These are phyloP conservation scores for Phytophthora hibernalis DNA, from an alignment of 352 stramenopile genomes.

Conservation along the genomic window DNA sequence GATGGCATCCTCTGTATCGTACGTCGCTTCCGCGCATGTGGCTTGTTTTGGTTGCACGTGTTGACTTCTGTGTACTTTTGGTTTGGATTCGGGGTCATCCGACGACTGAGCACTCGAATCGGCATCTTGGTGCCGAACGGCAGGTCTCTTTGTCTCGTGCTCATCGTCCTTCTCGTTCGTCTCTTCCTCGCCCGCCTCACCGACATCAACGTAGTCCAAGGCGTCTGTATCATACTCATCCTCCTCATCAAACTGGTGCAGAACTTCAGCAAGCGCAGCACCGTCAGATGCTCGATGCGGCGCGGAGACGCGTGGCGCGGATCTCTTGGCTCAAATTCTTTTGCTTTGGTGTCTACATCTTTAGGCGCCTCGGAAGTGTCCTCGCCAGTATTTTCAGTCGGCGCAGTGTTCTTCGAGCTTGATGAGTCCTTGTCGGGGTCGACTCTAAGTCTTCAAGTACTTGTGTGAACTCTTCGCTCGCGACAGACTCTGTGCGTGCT, in stretches of 20 bases:
- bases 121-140: background rate
- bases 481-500: too few species aligned
- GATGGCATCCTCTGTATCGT: background rate
- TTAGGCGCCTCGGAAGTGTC: too few species aligned
- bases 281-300: background rate
- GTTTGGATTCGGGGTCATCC: too few species aligned
- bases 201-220: background rate
- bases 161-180: background rate
- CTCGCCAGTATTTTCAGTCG: too few species aligned
- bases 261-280: background rate
- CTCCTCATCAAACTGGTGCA: slow-evolving; percentile 6
- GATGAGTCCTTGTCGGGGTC: too few species aligned
- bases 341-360: background rate
- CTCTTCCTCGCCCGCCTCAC: background rate
- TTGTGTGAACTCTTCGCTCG: too few species aligned
- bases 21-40: too few species aligned
- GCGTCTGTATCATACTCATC: background rate
- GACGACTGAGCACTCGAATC: background rate
- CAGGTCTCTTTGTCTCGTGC: background rate
- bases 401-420: too few species aligned
- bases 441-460: too few species aligned
- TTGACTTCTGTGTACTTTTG: background rate
- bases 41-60: too few species aligned
- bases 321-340: background rate
- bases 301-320: too few species aligned